Conservation (phyloP, 2,329 filamentous ascomycete species). For the Hypoxylon sp. region DNA sequence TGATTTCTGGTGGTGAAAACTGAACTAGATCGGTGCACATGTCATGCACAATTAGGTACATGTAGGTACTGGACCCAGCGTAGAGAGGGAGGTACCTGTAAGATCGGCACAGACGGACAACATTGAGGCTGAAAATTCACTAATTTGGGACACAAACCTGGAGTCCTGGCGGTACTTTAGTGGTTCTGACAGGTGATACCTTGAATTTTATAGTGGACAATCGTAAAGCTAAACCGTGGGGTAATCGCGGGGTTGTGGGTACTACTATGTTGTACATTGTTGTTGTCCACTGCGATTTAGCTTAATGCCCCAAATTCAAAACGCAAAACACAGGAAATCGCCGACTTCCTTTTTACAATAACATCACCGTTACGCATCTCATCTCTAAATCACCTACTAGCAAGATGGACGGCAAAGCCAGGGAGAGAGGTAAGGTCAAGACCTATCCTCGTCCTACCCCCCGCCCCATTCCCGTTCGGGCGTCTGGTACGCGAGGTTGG, state of each 20-base stretch:
- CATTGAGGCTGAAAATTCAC: not conserved
- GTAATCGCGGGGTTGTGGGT: constrained; percentile 17
- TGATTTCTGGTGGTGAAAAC: too few relatives aligned
- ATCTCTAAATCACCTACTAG: not conserved
- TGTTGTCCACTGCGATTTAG: not conserved
- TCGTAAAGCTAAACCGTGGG: constrained; percentile 11
- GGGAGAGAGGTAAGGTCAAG: too few relatives aligned
- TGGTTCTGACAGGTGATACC: not conserved
- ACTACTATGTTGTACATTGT: not conserved
- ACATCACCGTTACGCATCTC: not conserved
- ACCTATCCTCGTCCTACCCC: too few relatives aligned
- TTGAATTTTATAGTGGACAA: not conserved
- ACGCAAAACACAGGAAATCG: not conserved
- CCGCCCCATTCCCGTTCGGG: too few relatives aligned
- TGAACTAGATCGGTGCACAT: too few relatives aligned
- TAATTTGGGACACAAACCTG: not conserved
- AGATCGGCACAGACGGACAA: not conserved
- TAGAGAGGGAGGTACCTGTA: not conserved
- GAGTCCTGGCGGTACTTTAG: too few relatives aligned
- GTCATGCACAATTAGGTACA: too few relatives aligned
- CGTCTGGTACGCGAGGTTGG: too few relatives aligned
- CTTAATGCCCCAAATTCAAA: constrained; percentile 2
- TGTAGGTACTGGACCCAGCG: too few relatives aligned
- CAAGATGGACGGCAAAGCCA: not conserved
- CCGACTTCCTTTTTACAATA: not conserved